Evolutionary conservation across 441 rosid genomes (phyloP), one percentile per base, ranked within the genome.

Genomic region (Populus trichocarpa): DNA sequence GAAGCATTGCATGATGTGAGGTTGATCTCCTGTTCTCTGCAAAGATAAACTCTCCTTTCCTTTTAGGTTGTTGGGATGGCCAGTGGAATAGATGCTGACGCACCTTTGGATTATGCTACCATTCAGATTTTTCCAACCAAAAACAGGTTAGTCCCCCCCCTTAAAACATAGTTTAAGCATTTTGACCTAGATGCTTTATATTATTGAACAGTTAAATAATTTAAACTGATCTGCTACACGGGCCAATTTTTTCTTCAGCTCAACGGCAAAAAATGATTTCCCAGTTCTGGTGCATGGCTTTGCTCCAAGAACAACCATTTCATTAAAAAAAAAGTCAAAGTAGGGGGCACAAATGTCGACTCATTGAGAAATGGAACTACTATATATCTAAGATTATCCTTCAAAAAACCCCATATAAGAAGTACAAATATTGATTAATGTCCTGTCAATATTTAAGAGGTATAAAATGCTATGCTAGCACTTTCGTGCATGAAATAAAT

Each of bases 61-160:
- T 73, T 76, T 70, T 77, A 78, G 84, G 59, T 77, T 80, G 72
- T 75, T 84, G 70, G 33, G 57, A 88, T 88, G 92, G 88, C 82
- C 72, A 82, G 76, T 38, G 78, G 86, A 46, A 73, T 86, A 73
- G 86, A 84, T 79, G 83, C 78, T 33, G 79, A 80, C 81, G 82
- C 87, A 22, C 78, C 85, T 67, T 69, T 89, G 57, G 86, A 89
- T 28, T 87, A 85, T 80, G 94, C 92, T 36, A 81, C 89, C 26
- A 81, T 90, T 82, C 90, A 85, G 79, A 85, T 90, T 72, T 80
- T 83, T 73, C 87, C 88, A 8, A 46, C 73, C 23, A 82, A 88
- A 70, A 83, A 85, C 80, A 86, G 92, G 94, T 89, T 73, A 59
- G 81, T 64, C 36, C 71, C 46, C 28, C 16, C 46, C 14, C 2